A percentile compares a stretch with the other conserved stretches of the same genome.
phyloP scores from a whole-genome alignment of 1,139 yeast species.

The Hansenula anomala region DNA sequence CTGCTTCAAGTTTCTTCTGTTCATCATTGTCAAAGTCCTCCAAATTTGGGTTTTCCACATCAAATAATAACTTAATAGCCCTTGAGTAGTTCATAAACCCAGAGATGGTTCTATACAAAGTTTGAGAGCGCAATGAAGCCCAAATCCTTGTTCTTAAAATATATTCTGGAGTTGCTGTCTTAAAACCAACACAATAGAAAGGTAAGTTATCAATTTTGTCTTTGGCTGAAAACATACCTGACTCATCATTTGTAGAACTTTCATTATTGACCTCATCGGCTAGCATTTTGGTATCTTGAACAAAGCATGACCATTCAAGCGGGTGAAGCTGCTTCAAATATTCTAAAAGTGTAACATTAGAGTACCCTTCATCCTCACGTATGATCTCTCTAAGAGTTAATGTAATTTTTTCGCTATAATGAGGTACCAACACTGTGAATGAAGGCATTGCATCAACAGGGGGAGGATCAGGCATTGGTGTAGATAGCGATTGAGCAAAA shows the following conservation, averaged over 20 bases:
- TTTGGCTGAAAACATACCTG: constrained; percentile 10
- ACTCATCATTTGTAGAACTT: constrained; percentile 28
- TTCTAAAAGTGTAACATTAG: constrained; percentile 67
- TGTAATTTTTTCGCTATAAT: constrained; percentile 67
- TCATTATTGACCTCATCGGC: constrained; percentile 46
- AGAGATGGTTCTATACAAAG: constrained; percentile 68
- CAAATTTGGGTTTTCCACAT: constrained; percentile 68
- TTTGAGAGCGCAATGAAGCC: constrained; percentile 74
- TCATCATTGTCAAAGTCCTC: constrained; percentile 65
- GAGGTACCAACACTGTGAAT: constrained; percentile 70
- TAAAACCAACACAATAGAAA: constrained; percentile 70
- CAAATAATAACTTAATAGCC: constrained; percentile 65
- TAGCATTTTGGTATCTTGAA: constrained; percentile 65
- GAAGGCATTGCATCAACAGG: constrained; percentile 77
- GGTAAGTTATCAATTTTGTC: constrained; percentile 63
- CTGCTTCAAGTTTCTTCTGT: constrained; percentile 46
- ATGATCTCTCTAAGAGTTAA: constrained; percentile 65
- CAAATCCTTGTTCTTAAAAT: constrained; percentile 72
- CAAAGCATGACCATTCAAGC: constrained; percentile 72
- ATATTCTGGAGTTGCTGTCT: constrained; percentile 71
- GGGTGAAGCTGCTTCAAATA: constrained; percentile 71
- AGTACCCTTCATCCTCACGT: constrained; percentile 66
- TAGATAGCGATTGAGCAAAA: constrained; percentile 72
- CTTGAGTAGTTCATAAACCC: constrained; percentile 79
- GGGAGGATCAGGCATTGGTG: constrained; percentile 68